Conservation (phyloP, 1,139 yeast genomes). For the Geotrichum fermentans region DNA sequence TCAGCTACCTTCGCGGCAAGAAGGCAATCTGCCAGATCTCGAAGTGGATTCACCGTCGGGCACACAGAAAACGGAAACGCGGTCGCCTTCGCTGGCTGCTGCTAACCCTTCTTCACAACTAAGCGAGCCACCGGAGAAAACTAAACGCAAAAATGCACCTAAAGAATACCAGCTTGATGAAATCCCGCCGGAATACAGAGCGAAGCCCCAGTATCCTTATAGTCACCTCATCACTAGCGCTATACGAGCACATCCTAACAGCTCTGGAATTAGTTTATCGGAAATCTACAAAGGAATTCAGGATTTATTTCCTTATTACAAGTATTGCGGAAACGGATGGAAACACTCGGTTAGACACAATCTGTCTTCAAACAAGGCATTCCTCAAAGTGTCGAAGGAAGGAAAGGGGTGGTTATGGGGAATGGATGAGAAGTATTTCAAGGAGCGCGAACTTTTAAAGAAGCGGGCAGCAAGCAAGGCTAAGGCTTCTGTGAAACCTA, state of each 20-base stretch:
- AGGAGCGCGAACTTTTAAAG: slow-evolving; percentile 72
- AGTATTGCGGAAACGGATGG: slow-evolving; percentile 96
- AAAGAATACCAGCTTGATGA: slow-evolving; percentile 46
- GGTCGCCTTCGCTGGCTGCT: slow-evolving; percentile 11
- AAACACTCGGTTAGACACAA: slow-evolving; percentile 90
- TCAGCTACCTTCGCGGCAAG: neutral
- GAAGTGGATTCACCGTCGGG: slow-evolving; percentile 1
- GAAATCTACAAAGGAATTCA: slow-evolving; percentile 84
- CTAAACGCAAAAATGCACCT: slow-evolving; percentile 18
- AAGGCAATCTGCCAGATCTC: neutral
- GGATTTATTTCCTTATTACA: slow-evolving; percentile 82
- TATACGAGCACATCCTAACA: slow-evolving; percentile 56
- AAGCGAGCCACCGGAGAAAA: slow-evolving; percentile 9
- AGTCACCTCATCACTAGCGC: slow-evolving; percentile 77
- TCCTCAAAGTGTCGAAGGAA: slow-evolving; percentile 67
- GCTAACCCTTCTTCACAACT: neutral
- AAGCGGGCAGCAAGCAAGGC: slow-evolving; percentile 42
- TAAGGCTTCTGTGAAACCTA: slow-evolving; percentile 21
- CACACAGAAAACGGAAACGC: slow-evolving; percentile 4
- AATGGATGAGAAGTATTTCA: slow-evolving; percentile 73
- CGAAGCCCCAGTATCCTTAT: slow-evolving; percentile 76
- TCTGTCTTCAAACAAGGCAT: slow-evolving; percentile 76
- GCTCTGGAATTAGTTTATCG: slow-evolving; percentile 71
- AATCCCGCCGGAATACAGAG: slow-evolving; percentile 78
- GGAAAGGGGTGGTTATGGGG: slow-evolving; percentile 94